Evolutionary conservation across 2,329 filamentous ascomycete genomes (phyloP).

Genomic region (Pseudopyrenochaeta lycopersici): DNA sequence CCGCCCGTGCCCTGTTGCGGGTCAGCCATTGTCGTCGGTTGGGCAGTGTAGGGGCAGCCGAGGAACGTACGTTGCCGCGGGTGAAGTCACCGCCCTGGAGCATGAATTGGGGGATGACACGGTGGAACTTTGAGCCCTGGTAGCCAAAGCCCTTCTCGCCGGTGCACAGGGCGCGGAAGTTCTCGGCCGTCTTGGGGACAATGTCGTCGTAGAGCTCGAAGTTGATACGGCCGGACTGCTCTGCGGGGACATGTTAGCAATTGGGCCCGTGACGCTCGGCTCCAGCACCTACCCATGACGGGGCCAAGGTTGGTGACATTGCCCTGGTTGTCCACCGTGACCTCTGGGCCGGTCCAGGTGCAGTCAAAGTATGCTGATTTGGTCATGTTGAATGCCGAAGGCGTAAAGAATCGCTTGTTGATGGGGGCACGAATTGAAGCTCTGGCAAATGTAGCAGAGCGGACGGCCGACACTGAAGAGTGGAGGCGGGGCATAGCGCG

Average conservation of each 20-base stretch:
- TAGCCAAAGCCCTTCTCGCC: slow-evolving; percentile 84
- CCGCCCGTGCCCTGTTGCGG: slow-evolving; percentile 79
- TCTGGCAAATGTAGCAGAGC: slow-evolving; percentile 28
- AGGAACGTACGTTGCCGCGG: slow-evolving; percentile 80
- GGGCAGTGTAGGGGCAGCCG: not conserved
- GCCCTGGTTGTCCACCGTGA: slow-evolving; percentile 67
- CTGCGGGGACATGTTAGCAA: slow-evolving; percentile 57
- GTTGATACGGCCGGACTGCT: slow-evolving; percentile 80
- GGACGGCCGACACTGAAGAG: slow-evolving; percentile 41
- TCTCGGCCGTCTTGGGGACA: slow-evolving; percentile 86
- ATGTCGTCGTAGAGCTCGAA: slow-evolving; percentile 87
- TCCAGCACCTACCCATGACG: slow-evolving; percentile 66
- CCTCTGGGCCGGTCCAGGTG: slow-evolving; percentile 73
- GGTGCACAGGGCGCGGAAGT: slow-evolving; percentile 87
- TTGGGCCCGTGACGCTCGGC: slow-evolving; percentile 5
- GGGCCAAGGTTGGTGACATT: slow-evolving; percentile 57
- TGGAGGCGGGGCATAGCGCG: slow-evolving; percentile 43
- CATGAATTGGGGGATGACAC: slow-evolving; percentile 93
- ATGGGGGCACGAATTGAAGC: slow-evolving; percentile 47
- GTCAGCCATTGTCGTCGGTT: slow-evolving; percentile 25
- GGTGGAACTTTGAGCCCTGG: slow-evolving; percentile 85
- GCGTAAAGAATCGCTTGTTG: slow-evolving; percentile 65
- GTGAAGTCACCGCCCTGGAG: slow-evolving; percentile 97
- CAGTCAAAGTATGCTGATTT: slow-evolving; percentile 80
- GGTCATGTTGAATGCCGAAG: slow-evolving; percentile 77